These are phyloP conservation scores for Carpinus viminea DNA, from an alignment of 306 rosid genomes.

Conservation along the genomic window DNA sequence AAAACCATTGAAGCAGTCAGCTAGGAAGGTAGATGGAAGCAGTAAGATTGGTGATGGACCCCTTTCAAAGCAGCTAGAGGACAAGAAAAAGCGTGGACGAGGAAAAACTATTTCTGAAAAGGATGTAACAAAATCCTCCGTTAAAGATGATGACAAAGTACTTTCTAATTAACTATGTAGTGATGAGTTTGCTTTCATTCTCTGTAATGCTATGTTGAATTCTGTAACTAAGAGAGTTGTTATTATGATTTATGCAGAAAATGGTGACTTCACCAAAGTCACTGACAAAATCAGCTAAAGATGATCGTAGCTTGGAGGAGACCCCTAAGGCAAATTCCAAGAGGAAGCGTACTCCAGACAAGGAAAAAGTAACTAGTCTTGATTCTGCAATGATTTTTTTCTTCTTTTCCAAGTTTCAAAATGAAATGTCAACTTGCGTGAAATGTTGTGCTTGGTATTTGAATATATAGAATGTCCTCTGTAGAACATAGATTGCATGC, in stretches of 20 bases:
- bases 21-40: slow-evolving; percentile 52
- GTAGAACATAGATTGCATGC: neutral
- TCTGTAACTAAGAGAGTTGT: slow-evolving; percentile 1
- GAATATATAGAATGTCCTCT: neutral
- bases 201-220: neutral
- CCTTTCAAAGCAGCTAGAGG: slow-evolving; percentile 48
- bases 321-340: slow-evolving; percentile 61
- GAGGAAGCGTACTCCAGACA: slow-evolving; percentile 66
- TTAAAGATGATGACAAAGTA: slow-evolving; percentile 61
- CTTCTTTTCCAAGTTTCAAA: neutral
- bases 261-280: slow-evolving; percentile 45
- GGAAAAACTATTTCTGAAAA: slow-evolving; percentile 49
- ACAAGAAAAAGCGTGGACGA: slow-evolving; percentile 46
- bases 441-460: neutral
- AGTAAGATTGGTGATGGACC: slow-evolving; percentile 46
- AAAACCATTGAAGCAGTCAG: slow-evolving; percentile 50
- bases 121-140: slow-evolving; percentile 39
- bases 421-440: neutral
- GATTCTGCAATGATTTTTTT: neutral
- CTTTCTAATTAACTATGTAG: slow-evolving; percentile 8
- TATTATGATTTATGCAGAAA: slow-evolving; percentile 43
- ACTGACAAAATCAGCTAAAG: slow-evolving; percentile 48
- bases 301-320: slow-evolving; percentile 41
- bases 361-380: slow-evolving; percentile 51
- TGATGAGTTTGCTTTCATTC: neutral